Evolutionary conservation across 805 yeast genomes (phyloP), one percentile per base, ranked within the genome.

Genomic region (Nakazawaea holstii): DNA sequence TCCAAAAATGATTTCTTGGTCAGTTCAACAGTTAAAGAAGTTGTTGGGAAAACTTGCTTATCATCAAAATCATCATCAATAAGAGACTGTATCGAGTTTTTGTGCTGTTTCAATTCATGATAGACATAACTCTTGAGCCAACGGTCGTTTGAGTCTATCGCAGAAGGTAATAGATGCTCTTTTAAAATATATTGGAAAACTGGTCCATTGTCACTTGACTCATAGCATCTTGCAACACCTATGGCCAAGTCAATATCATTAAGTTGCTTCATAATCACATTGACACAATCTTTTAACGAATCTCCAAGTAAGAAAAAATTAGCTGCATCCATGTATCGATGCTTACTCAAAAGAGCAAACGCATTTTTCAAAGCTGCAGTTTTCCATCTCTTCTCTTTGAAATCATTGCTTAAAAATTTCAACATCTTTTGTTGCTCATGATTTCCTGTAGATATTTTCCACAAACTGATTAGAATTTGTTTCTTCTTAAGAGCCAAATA

Each of bases 291-390:
- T 46, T 76, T 76, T 11, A 88, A 65, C 0, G 90, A 71, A 43
- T 75, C 90, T 0, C 87, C 96, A 10, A 92, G 70, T 32, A 92
- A 64, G 64, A 92, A 92, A 61, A 94, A 91, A 20, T 84, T 81
- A 0, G 97, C 97, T 0, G 97, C 95, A 63, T 90, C 95, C 60
- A 76, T 67, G 58, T 76, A 87, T 37, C 98, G 69, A 62, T 91
- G 99, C 58, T 89, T 89, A 52, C 97, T 87, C 53, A 94, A 63
- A 38, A 92, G 67, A 0, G 88, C 98, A 70, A 80, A 92, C 0
- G 98, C 98, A 66, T 92, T 92, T 58, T 94, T 94, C 56, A 81
- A 64, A 0, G 98, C 97, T 1, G 97, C 97, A 0, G 87, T 73
- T 55, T 72, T 78, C 97, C 97, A 91, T 43, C 97, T 70, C 13